Evolutionary conservation across 805 yeast genomes (phyloP), one percentile per base, ranked within the genome.

Genomic region (Metschnikowia koreensis): DNA sequence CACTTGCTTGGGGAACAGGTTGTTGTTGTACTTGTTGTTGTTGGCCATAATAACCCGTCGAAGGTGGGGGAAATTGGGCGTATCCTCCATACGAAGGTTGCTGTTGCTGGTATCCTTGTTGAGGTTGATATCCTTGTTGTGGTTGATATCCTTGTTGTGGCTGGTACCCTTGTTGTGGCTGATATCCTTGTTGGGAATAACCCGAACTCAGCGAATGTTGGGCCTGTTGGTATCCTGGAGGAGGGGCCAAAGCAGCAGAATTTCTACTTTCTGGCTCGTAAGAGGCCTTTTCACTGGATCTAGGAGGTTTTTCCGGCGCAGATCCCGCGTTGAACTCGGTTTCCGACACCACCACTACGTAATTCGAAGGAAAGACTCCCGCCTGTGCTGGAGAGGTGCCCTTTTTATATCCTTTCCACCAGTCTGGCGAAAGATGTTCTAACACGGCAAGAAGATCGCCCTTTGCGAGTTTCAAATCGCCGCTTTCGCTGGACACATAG

Each of bases 341-440:
- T 50, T 65, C 68, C 11, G 73, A 59, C 4, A 77, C 63, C 39
- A 76, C 56, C 26, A 57, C 78, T 46, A 91, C 96, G 64, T 94
- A 93, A 66, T 89, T 89, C 1, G 93, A 74, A 8, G 99, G 99
- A 73, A 94, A 92, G 64, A 92, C 84, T 41, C 98, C 99, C 7
- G 80, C 78, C 33, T 68, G 66, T 6, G 81, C 80, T 1, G 67
- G 56, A 7, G 47, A 47, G 41, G 76, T 66, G 15, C 73, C 71
- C 41, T 61, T 55, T 53, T 63, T 67, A 56, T 68, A 70, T 44
- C 99, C 99, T 64, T 81, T 86, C 88, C 94, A 91, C 99, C 99
- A 93, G 64, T 91, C 93, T 38, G 80, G 77, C 17, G 93, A 87
- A 44, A 86, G 76, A 61, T 82, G 87, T 64, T 91, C 96, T 6